Base-by-base conservation (phyloP, 2,329 filamentous ascomycete species). In the Hawksworthiomyces lignivorus region DNA sequence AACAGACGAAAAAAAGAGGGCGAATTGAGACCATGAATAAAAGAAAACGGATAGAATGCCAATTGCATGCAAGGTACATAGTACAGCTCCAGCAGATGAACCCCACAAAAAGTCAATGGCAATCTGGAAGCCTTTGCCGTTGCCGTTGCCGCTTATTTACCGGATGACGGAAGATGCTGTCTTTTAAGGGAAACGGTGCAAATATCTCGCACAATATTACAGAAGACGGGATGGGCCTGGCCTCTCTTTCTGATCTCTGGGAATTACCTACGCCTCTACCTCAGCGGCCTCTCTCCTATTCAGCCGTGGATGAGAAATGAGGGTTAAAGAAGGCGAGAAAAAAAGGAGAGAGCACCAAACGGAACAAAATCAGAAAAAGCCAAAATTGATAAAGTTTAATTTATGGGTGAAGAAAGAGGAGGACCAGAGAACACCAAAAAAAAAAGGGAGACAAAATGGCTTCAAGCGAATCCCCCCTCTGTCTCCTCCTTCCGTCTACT, bases 41-140 rank as follows among this genome's bases (percentile, higher is more conserved):
- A n/a, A n/a, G n/a, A n/a, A n/a, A n/a, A n/a, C n/a, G n/a, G n/a
- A n/a, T n/a, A n/a, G n/a, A n/a, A n/a, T n/a, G n/a, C n/a, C n/a
- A n/a, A n/a, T n/a, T n/a, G n/a, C n/a, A n/a, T n/a, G n/a, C n/a
- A n/a, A n/a, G n/a, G n/a, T n/a, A n/a, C n/a, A n/a, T n/a, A n/a
- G n/a, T n/a, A n/a, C n/a, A n/a, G n/a, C n/a, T n/a, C n/a, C n/a
- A n/a, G n/a, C n/a, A n/a, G n/a, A n/a, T n/a, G n/a, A n/a, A n/a
- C n/a, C n/a, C n/a, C n/a, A n/a, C n/a, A n/a, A n/a, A n/a, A n/a
- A n/a, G n/a, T n/a, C n/a, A n/a, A n/a, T 9, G 12, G 39, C 39
- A 41, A 41, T 35, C 18, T 41, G 39, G 31, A 35, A 41, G 31
- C n/a, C 30, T 17, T 29, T 41, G 17, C 39, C 31, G 39, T 29